phyloP scores from a whole-genome alignment of 2,329 filamentous ascomycete genomes.

The Fusarium secorum region DNA sequence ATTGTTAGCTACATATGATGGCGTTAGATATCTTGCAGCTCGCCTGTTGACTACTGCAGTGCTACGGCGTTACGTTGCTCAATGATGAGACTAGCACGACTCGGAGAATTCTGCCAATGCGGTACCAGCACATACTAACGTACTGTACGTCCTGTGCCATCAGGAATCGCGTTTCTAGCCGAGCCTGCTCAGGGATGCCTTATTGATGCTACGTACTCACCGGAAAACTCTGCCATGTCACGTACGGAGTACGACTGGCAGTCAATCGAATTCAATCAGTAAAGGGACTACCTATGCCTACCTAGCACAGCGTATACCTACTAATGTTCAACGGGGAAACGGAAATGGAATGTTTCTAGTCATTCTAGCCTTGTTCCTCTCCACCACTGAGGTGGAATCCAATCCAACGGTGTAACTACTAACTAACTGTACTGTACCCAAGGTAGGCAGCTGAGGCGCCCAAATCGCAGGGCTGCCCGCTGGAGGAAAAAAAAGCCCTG shows the following conservation, averaged over 20 bases:
- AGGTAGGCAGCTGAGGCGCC: background rate
- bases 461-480: background rate
- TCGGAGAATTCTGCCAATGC: slow-evolving; percentile 42
- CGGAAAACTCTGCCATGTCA: background rate
- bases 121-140: background rate
- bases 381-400: slow-evolving; percentile 5
- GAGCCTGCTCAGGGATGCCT: background rate
- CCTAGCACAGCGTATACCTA: background rate
- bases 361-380: slow-evolving; percentile 9
- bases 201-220: background rate
- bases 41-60: slow-evolving; percentile 10
- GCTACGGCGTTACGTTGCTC: slow-evolving; percentile 24
- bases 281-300: background rate
- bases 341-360: background rate
- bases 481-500: background rate
- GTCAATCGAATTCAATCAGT: background rate
- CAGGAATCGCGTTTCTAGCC: slow-evolving; percentile 21
- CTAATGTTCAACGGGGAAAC: background rate
- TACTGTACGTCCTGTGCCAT: slow-evolving; percentile 26
- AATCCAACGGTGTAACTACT: background rate
- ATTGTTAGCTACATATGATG: background rate
- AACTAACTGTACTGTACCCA: background rate
- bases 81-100: slow-evolving; percentile 26
- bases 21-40: background rate
- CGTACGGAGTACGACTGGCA: background rate